Conservation (phyloP, 441 rosid genomes). For the Rhodomyrtus psidioides region DNA sequence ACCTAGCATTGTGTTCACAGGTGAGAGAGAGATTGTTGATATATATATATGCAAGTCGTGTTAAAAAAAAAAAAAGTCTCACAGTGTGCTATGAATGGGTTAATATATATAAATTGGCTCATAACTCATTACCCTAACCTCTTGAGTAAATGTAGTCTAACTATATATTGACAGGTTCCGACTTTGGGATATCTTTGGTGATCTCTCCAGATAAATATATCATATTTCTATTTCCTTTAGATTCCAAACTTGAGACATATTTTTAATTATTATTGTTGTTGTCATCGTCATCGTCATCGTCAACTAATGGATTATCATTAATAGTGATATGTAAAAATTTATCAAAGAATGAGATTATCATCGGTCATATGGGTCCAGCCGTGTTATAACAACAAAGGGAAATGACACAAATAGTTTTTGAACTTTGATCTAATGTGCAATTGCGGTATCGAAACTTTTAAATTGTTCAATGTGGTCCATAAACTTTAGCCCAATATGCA, state of each 20-base stretch:
- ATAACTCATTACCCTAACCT: background rate
- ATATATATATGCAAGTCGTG: background rate
- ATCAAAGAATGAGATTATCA: background rate
- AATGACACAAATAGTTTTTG: too few relatives aligned
- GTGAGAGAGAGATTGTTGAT: background rate
- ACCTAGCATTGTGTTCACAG: fast-evolving
- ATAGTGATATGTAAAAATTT: background rate
- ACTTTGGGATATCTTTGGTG: background rate
- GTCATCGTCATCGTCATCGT: background rate
- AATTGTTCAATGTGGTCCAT: too few relatives aligned
- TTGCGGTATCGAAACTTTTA: too few relatives aligned
- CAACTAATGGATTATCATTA: background rate
- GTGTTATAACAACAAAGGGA: background rate
- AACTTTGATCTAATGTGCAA: too few relatives aligned
- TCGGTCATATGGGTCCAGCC: background rate
- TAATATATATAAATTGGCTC: fast-evolving
- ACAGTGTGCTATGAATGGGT: background rate
- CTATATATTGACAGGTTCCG: fast-evolving
- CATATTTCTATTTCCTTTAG: background rate
- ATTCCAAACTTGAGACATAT: background rate
- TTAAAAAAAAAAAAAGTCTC: background rate
- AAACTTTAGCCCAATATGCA: too few relatives aligned
- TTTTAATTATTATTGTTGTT: background rate
- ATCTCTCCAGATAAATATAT: background rate
- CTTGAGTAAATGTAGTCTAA: background rate